Conservation (phyloP, 1,284 basidiomycete species). For the Neolentinus lepideus region DNA sequence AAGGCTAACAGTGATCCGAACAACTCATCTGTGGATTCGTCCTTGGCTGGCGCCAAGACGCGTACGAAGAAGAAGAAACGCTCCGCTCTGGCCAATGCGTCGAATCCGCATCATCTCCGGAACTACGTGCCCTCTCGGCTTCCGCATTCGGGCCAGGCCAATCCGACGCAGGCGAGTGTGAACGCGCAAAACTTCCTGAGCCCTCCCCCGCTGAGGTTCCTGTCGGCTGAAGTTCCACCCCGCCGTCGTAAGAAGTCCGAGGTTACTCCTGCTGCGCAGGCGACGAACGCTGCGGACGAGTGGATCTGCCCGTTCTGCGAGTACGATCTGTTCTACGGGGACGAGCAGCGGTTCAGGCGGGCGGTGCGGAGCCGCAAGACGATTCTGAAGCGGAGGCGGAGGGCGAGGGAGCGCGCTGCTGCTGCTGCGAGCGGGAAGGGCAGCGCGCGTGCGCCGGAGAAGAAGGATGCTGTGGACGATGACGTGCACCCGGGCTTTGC, state of each 20-base stretch:
- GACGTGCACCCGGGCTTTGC: constrained; percentile 30
- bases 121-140: constrained; percentile 82
- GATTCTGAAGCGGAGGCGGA: constrained; percentile 64
- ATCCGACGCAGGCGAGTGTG: constrained; percentile 27
- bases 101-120: constrained; percentile 84
- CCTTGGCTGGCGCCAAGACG: constrained; percentile 26
- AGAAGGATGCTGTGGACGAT: constrained; percentile 26
- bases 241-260: constrained; percentile 31
- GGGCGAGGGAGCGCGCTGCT: constrained; percentile 74
- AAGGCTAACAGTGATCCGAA: constrained; percentile 23
- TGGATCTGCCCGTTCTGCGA: constrained; percentile 90
- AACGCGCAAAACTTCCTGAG: constrained; percentile 44
- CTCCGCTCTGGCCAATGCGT: constrained; percentile 77
- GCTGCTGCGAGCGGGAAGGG: constrained; percentile 27
- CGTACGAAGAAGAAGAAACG: constrained; percentile 84
- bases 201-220: constrained; percentile 55
- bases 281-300: constrained; percentile 66
- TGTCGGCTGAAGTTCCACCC: constrained; percentile 59
- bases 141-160: constrained; percentile 45
- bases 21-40: constrained; percentile 27
- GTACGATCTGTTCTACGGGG: constrained; percentile 79
- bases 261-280: constrained; percentile 24
- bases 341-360: constrained; percentile 51
- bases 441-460: constrained; percentile 27
- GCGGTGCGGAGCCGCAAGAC: constrained; percentile 73